Evolutionary conservation across 2,329 filamentous ascomycete species (phyloP).

Genomic region (Falciphora oryzae): DNA sequence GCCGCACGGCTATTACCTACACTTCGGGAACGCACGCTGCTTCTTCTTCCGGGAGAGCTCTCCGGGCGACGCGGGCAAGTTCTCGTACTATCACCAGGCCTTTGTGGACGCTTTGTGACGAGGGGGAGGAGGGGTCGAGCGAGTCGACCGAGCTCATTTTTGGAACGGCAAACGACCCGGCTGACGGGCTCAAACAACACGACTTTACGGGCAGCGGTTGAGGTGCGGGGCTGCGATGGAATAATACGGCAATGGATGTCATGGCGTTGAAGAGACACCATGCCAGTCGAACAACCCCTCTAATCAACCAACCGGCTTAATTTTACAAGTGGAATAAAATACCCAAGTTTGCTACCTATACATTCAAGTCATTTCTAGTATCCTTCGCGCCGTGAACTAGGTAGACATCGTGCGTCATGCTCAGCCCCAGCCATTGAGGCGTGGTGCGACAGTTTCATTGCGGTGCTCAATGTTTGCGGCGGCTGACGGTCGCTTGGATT

Average conservation of each 20-base stretch:
- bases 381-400: neutral
- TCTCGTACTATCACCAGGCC: constrained; percentile 6
- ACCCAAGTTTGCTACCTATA: neutral
- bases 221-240: no score
- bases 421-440: no score
- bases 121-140: neutral
- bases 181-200: neutral
- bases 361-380: no score
- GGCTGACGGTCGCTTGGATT: neutral
- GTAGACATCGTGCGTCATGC: neutral
- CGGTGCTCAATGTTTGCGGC: neutral
- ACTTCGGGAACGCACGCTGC: constrained; percentile 10
- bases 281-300: neutral
- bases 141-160: no score
- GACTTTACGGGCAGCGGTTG: no score
- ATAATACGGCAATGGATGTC: neutral
- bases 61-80: constrained; percentile 2
- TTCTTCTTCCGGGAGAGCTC: constrained; percentile 6
- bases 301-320: neutral
- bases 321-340: neutral
- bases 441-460: no score
- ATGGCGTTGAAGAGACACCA: neutral
- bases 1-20: constrained; percentile 9
- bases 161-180: no score
- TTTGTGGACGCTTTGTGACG: constrained; percentile 4